Evolutionary conservation across 179 eudicot genomes (phyloP).

Genomic region (Spinacia oleracea): DNA sequence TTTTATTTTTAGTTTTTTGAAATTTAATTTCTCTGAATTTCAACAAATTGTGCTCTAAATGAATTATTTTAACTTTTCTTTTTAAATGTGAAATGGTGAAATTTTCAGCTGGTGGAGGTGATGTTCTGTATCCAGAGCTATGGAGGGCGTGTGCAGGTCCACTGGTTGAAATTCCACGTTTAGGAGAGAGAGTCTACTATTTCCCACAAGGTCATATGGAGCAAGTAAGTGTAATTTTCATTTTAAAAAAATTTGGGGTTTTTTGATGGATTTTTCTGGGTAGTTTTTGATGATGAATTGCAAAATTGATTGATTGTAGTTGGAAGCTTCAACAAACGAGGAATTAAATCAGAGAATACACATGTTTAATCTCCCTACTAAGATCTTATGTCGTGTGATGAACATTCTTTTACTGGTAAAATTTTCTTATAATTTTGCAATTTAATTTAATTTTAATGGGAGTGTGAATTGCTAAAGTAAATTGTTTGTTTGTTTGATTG

Average conservation of each 20-base stretch:
- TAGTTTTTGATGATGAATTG: conserved; percentile 22
- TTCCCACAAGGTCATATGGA: conserved; percentile 98
- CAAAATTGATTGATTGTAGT: conserved; percentile 36
- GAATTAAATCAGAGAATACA: conserved; percentile 56
- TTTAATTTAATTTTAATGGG: neutral
- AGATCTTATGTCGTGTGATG: conserved; percentile 78
- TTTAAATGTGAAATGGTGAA: conserved; percentile 15
- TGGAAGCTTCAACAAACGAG: conserved; percentile 88
- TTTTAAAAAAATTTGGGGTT: neutral
- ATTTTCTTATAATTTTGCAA: neutral
- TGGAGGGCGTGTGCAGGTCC: conserved; percentile 99
- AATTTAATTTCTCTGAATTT: neutral
- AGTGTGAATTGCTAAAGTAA: conserved; percentile 19
- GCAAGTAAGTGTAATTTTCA: conserved; percentile 52
- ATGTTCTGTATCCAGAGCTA: conserved; percentile 59
- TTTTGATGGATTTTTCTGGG: neutral
- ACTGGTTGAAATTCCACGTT: conserved; percentile 66
- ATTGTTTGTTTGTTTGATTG: conserved; percentile 21
- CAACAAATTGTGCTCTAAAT: neutral
- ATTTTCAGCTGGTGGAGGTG: conserved; percentile 23
- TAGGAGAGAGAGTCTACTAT: conserved; percentile 66
- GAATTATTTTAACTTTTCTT: neutral
- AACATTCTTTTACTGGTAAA: conserved; percentile 61
- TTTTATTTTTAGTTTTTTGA: neutral
- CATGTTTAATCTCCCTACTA: conserved; percentile 58